Base-by-base conservation (phyloP, 345 rosid genomes). In the Geranium rotundifolium region DNA sequence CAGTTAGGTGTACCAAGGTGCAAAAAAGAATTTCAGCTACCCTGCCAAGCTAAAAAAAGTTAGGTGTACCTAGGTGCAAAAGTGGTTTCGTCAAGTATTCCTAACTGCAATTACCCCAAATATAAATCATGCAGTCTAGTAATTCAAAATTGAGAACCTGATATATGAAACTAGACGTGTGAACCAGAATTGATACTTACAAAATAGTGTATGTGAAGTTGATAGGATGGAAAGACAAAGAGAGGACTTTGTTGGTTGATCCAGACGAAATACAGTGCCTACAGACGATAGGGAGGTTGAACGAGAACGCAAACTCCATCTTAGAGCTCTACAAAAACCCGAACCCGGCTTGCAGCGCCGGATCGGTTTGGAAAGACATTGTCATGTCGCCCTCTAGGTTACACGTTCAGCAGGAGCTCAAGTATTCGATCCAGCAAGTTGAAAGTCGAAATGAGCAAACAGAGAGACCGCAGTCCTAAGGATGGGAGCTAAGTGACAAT, bases 161-260 rank as follows among this genome's bases (percentile, higher is more conserved):
- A 37, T 37, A 37, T 37, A 5, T 37, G 46, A 6, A 37, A 5
- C 46, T 37, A 37, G 46, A 37, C 46, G 1, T 37, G 46, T 46
- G 15, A 46, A 46, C 52, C 27, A 46, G 8, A 14, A 7, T 46
- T 46, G 18, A 60, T 17, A 29, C 74, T 81, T 61, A 82, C 69
- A 67, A 56, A 41, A 31, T 29, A 62, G 49, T 71, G 67, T 29
- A 63, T 61, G 63, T 78, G 74, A 76, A 93, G 99, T 57, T 93
- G 70, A 93, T 90, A 82, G 97, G 96, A 65, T 88, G 96, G 97
- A 95, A 95, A 75, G 99, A 86, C 58, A 85, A 74, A 69, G 96
- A 90, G 69, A 90, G 75, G 81, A 95, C 85, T 0, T 67, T 88
- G 69, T 77, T 90, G 61, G 96, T 90, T 29, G 99, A 95, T 82